Evolutionary conservation across 2,329 filamentous ascomycete species (phyloP), one percentile per base, ranked within the genome.

Genomic region (Torrubiella hemipterigena): DNA sequence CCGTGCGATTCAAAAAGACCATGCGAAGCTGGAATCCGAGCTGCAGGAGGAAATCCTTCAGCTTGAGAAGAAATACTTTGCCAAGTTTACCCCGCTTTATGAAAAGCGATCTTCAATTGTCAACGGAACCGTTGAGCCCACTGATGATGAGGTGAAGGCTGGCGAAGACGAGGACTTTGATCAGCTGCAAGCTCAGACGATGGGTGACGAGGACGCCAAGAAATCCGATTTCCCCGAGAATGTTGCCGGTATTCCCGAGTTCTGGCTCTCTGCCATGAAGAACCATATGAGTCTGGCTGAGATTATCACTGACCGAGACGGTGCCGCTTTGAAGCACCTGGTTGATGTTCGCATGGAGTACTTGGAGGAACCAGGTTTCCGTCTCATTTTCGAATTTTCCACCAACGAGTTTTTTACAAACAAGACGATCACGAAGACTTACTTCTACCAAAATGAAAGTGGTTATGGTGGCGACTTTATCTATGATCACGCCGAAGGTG

Each of bases 231-330:
- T 73, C 44, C 55, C 61, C 33, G 63, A 70, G 46, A 43, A 58
- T 22, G 56, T 80, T 42, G 69, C 76, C 49, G 91, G 91, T 59
- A 95, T 98, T 41, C 91, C 91, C 41, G 91, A 98, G 63, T 98
- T 98, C 73, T 98, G 91, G 91, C 72, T 98, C 30, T 95, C 89
- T 39, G 89, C 93, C 47, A 96, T 98, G 89, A 98, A 98, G 74
- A 98, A 98, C 69, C 89, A 95, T 58, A 76, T 91, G 50, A 93
- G 87, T 18, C 77, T 98, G 34, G 85, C 89, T 34, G 93, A 98
- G 63, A 94, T 95, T 76, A 95, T 98, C 56, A 98, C 91, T 49
- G 91, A 96, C 50, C 82, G 86, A 43, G 91, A 98, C 54, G 91
- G 98, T 73, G 77, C 75, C 45, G 91, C 87, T 32, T 78, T 98